Conservation (phyloP, 225 moss, liverwort and hornwort genomes). For the Pseudisothecium myosuroides region DNA sequence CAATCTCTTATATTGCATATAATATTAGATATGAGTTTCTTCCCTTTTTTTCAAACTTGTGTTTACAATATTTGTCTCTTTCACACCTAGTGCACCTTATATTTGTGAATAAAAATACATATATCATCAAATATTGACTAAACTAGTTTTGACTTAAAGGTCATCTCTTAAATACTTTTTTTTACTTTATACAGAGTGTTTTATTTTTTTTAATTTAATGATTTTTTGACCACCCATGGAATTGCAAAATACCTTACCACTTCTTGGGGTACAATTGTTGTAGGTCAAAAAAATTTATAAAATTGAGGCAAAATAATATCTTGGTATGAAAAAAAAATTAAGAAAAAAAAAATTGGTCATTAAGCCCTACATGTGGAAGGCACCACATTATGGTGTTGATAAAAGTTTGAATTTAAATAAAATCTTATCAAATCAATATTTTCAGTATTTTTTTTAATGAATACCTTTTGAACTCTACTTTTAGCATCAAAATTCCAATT, state of each 20-base stretch:
- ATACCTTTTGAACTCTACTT: not conserved
- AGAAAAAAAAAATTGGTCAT: not conserved
- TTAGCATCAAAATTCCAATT: not conserved
- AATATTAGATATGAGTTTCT: too few relatives aligned
- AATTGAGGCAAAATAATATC: not conserved
- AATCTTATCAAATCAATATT: not conserved
- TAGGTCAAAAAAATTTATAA: rapidly evolving
- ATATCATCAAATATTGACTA: not conserved
- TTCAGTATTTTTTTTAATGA: not conserved
- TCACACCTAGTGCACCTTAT: rapidly evolving
- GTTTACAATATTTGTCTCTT: not conserved
- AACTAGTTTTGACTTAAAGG: rapidly evolving
- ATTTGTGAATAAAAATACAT: not conserved
- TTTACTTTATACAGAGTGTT: too few relatives aligned
- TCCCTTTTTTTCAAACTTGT: too few relatives aligned
- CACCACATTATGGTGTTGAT: too few relatives aligned
- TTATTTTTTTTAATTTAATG: not conserved
- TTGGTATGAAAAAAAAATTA: not conserved
- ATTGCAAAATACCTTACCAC: not conserved
- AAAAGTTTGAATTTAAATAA: not conserved
- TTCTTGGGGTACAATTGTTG: not conserved
- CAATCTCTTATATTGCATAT: too few relatives aligned
- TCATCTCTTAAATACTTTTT: rapidly evolving
- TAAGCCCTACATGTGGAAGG: not conserved
- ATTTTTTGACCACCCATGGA: not conserved